A percentile compares a stretch with the other conserved stretches of the same genome.
phyloP scores from a whole-genome alignment of 139 green algal species.

The Chlorella sp. region DNA sequence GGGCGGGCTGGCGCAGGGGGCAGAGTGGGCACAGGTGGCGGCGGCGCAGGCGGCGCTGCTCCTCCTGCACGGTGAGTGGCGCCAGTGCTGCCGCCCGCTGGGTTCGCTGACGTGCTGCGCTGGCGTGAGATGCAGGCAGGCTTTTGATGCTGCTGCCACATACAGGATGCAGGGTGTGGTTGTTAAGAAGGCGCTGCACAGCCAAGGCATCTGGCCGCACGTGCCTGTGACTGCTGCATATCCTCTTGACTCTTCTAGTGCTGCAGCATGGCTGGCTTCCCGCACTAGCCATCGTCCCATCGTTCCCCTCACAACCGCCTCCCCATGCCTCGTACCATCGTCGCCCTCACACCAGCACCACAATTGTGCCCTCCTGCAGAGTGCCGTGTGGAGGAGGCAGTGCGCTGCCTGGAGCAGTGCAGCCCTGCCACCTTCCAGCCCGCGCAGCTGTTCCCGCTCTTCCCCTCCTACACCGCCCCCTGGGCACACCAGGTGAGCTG shows the following conservation, averaged over 20 bases:
- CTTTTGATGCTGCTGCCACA: neutral
- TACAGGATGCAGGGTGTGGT: neutral
- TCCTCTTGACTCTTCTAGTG: too few relatives aligned
- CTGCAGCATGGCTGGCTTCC: neutral
- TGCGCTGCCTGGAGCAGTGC: constrained; percentile 54
- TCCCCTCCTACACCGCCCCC: constrained; percentile 50
- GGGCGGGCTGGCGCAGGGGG: constrained; percentile 17
- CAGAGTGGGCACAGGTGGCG: constrained; percentile 59
- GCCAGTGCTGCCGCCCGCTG: neutral
- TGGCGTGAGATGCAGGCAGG: too few relatives aligned
- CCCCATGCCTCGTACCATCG: too few relatives aligned
- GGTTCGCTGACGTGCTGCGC: too few relatives aligned
- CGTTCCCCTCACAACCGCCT: neutral
- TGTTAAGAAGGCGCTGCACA: too few relatives aligned
- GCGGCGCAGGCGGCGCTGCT: constrained; percentile 75
- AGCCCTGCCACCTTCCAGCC: constrained; percentile 63
- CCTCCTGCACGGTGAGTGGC: constrained; percentile 55
- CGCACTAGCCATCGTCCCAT: too few relatives aligned
- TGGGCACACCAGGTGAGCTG: constrained; percentile 44
- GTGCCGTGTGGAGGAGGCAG: constrained; percentile 53
- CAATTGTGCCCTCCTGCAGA: constrained; percentile 40
- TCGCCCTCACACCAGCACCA: too few relatives aligned
- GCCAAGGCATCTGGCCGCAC: too few relatives aligned
- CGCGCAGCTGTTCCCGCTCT: constrained; percentile 69
- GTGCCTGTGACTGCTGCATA: neutral